Percentiles rank a stretch among this genome's conserved stretches.
Evolutionary conservation across 2,329 filamentous ascomycete genomes (phyloP).

Genomic region (Sclerotinia spermophila): DNA sequence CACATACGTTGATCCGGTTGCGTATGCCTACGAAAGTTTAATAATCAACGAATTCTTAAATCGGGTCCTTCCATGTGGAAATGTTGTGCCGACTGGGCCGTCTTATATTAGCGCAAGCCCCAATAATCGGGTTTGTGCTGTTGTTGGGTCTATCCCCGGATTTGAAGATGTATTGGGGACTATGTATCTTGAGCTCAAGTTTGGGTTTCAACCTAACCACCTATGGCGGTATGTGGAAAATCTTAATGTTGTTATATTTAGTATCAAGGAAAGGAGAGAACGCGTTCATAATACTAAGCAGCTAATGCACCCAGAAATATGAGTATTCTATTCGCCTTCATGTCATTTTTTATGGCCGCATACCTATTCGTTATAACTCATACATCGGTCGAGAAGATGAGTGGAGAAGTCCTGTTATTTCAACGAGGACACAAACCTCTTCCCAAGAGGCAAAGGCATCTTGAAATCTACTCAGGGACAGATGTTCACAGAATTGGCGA

Average conservation of each 20-base stretch:
- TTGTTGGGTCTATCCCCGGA: constrained; percentile 56
- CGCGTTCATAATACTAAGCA: background rate
- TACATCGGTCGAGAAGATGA: constrained; percentile 62
- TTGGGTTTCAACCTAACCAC: constrained; percentile 55
- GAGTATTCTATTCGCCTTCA: constrained; percentile 64
- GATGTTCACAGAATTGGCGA: constrained; percentile 21
- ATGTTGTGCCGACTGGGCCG: constrained; percentile 26
- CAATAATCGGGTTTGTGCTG: constrained; percentile 47
- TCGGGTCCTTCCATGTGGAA: constrained; percentile 27
- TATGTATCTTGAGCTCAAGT: constrained; percentile 50
- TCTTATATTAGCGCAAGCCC: constrained; percentile 22
- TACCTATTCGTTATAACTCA: constrained; percentile 66
- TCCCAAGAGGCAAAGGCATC: constrained; percentile 5
- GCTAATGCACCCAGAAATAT: constrained; percentile 47
- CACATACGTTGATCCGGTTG: constrained; percentile 58
- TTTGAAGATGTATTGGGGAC: constrained; percentile 46
- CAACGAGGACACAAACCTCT: constrained; percentile 57
- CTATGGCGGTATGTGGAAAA: constrained; percentile 51
- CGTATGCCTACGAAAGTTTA: constrained; percentile 75
- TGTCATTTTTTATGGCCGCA: constrained; percentile 55
- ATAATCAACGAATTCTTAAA: constrained; percentile 76
- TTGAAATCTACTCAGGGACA: constrained; percentile 17
- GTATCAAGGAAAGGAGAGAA: background rate
- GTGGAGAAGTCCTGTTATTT: constrained; percentile 74
- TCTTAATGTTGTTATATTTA: too few species aligned